These are phyloP conservation scores for Gillenia trifoliata DNA, from an alignment of 306 rosid species.

Conservation along the genomic window DNA sequence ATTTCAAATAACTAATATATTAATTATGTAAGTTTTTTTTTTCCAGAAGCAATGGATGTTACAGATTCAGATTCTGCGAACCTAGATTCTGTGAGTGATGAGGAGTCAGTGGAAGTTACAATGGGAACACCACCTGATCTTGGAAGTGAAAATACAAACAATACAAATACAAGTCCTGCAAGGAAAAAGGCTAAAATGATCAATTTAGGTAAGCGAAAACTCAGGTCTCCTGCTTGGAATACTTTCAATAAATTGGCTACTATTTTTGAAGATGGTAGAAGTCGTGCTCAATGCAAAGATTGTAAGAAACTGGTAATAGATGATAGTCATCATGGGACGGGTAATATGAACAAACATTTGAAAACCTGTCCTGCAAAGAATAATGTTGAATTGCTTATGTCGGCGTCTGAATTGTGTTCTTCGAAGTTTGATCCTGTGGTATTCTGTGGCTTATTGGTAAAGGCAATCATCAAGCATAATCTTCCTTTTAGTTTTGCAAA, in stretches of 20 bases:
- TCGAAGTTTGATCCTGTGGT: not conserved
- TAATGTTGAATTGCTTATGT: not conserved
- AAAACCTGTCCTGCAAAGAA: rapidly evolving
- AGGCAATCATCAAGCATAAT: not conserved
- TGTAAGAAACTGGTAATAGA: not conserved
- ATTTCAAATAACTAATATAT: too few species aligned
- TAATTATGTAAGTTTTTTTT: too few species aligned
- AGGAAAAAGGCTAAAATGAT: not conserved
- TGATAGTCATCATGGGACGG: not conserved
- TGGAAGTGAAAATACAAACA: not conserved
- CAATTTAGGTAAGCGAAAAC: not conserved
- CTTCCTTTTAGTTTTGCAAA: not conserved
- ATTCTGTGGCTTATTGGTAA: not conserved
- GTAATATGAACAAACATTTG: not conserved
- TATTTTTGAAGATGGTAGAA: not conserved
- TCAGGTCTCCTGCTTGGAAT: not conserved
- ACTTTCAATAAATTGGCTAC: not conserved
- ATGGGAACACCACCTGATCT: not conserved
- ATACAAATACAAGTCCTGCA: not conserved
- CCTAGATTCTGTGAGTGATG: not conserved
- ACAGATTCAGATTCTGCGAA: too few species aligned
- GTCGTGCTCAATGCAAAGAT: not conserved
- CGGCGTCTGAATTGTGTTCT: not conserved
- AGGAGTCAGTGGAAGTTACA: not conserved
- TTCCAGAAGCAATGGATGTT: too few species aligned